These are phyloP conservation scores for Phaeosphaeriaceae sp. DNA, from an alignment of 2,329 filamentous ascomycete species.

Conservation along the genomic window DNA sequence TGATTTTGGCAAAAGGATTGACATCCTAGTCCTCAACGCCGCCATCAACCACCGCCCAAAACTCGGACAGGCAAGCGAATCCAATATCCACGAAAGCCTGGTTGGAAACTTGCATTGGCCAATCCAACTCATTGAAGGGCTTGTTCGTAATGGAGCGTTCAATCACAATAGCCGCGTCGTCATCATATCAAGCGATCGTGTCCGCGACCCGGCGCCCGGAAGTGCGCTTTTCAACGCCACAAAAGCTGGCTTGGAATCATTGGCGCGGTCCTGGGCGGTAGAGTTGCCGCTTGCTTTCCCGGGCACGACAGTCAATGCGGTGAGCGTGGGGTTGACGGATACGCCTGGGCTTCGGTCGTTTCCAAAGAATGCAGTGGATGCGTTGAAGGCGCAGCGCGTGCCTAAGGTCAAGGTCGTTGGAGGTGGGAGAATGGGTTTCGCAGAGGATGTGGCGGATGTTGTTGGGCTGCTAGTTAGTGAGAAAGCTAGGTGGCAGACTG, in stretches of 20 bases:
- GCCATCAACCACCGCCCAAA: constrained; percentile 10
- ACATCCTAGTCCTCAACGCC: constrained; percentile 36
- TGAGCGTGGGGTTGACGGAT: constrained; percentile 37
- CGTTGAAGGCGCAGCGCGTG: constrained; percentile 22
- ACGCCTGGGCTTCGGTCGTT: constrained; percentile 26
- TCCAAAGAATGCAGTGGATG: constrained; percentile 16
- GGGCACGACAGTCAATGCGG: constrained; percentile 38
- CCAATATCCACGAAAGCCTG: constrained; percentile 22
- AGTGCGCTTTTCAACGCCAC: constrained; percentile 23
- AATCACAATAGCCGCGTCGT: constrained; percentile 26
- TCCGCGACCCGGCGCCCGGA: constrained; percentile 20
- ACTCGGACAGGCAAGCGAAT: constrained; percentile 9
- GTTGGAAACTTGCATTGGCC: constrained; percentile 31
- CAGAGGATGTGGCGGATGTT: constrained; percentile 70
- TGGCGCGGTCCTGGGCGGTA: constrained; percentile 31
- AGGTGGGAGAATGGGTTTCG: constrained; percentile 29
- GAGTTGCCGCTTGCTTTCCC: constrained; percentile 27
- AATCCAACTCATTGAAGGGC: constrained; percentile 27
- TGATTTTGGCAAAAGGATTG: constrained; percentile 24
- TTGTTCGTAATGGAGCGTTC: constrained; percentile 23
- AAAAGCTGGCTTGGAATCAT: constrained; percentile 29
- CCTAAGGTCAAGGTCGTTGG: constrained; percentile 26
- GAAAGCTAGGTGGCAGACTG: constrained; percentile 44
- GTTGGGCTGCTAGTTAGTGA: constrained; percentile 57
- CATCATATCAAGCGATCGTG: constrained; percentile 25